A percentile compares a stretch with the other conserved stretches of the same genome.
Conservation (phyloP, 2,329 filamentous ascomycete genomes). For the Penicillium sp. region DNA sequence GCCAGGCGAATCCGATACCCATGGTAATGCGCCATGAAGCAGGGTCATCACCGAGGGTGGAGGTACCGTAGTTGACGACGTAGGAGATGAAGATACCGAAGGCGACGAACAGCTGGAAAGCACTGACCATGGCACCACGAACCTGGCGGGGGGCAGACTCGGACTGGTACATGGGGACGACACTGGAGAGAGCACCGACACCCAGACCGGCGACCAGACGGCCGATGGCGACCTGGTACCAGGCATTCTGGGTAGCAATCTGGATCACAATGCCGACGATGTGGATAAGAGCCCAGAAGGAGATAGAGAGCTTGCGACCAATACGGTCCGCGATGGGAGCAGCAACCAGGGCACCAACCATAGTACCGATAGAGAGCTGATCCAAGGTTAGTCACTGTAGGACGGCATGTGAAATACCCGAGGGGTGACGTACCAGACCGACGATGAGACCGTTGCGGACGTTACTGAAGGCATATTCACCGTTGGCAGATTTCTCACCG, state of each 20-base stretch:
- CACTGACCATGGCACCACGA: conserved; percentile 51
- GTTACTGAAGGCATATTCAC: conserved; percentile 45
- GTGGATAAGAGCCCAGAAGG: conserved; percentile 48
- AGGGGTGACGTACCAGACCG: conserved; percentile 39
- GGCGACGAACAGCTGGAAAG: conserved; percentile 54
- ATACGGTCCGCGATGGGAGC: conserved; percentile 49
- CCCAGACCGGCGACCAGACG: conserved; percentile 51
- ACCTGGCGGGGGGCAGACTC: conserved; percentile 51
- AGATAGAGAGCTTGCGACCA: conserved; percentile 49
- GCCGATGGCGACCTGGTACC: conserved; percentile 50
- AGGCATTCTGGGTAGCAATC: conserved; percentile 44
- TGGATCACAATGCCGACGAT: conserved; percentile 50
- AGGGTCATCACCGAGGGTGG: conserved; percentile 42
- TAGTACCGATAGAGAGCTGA: conserved; percentile 48
- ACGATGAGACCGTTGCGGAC: conserved; percentile 49
- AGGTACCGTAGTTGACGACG: conserved; percentile 52
- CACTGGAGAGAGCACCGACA: conserved; percentile 49
- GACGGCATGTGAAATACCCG: not conserved
- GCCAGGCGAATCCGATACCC: conserved; percentile 61
- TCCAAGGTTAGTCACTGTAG: conserved; percentile 10
- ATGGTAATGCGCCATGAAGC: conserved; percentile 54
- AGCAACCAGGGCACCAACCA: conserved; percentile 45
- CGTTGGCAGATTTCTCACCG: conserved; percentile 32
- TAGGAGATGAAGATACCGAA: conserved; percentile 53
- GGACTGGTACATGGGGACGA: conserved; percentile 52